Percentiles rank a stretch among this genome's conserved stretches.
phyloP scores from a whole-genome alignment of 2,329 filamentous ascomycete genomes.

The Calonectria leucothoes region DNA sequence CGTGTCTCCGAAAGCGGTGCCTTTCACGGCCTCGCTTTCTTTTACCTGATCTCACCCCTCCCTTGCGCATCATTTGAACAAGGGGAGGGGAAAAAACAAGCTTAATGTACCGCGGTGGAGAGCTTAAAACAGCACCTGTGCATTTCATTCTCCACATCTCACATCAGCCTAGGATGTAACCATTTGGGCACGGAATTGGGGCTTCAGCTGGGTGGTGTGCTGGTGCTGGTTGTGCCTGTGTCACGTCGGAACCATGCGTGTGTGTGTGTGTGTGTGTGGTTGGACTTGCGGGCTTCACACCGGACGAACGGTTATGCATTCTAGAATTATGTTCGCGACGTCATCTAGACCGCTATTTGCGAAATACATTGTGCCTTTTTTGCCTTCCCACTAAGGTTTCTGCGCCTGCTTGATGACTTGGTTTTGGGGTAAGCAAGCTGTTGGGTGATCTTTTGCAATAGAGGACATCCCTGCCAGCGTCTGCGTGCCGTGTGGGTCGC shows the following conservation, averaged over 20 bases:
- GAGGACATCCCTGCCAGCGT: neutral
- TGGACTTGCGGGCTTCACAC: neutral
- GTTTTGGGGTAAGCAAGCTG: neutral
- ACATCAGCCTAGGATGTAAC: conserved; percentile 6
- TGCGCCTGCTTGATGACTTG: neutral
- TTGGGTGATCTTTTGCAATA: neutral
- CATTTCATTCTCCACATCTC: neutral
- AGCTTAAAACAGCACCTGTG: neutral
- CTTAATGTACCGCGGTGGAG: neutral
- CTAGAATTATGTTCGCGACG: neutral
- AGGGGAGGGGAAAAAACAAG: neutral
- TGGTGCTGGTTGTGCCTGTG: neutral
- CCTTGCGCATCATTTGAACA: neutral
- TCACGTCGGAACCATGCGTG: neutral
- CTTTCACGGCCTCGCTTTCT: neutral
- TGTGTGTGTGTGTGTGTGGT: too few relatives aligned
- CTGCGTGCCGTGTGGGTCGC: neutral
- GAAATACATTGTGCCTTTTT: neutral
- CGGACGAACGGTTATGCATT: neutral
- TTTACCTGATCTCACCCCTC: neutral
- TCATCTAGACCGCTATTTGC: neutral
- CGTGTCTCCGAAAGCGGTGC: neutral
- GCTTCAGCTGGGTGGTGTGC: neutral
- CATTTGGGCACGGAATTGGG: neutral
- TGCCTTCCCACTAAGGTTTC: neutral